These are phyloP conservation scores for Fusarium dlaminii DNA, from an alignment of 2,329 filamentous ascomycete species.

Conservation along the genomic window DNA sequence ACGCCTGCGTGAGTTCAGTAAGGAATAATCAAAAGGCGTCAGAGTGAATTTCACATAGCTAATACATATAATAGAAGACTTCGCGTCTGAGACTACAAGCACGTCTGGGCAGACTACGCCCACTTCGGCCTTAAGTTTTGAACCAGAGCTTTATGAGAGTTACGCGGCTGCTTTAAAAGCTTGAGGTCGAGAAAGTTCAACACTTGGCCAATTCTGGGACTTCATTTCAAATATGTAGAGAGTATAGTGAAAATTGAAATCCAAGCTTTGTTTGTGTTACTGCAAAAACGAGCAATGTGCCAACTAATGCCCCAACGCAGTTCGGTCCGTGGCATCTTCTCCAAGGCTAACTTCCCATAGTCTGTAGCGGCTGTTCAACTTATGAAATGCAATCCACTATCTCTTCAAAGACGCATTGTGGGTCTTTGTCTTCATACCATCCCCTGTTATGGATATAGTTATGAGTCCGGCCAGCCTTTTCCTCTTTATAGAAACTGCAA, in stretches of 20 bases:
- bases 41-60: fast-evolving
- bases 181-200: fast-evolving
- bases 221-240: fast-evolving
- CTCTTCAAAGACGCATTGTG: background rate
- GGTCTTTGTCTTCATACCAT: slow-evolving; percentile 12
- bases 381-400: background rate
- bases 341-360: slow-evolving; percentile 1
- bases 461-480: background rate
- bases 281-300: background rate
- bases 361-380: background rate
- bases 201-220: fast-evolving
- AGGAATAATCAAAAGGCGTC: fast-evolving
- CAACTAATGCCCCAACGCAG: background rate
- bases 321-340: background rate
- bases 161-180: background rate
- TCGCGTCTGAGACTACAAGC: background rate
- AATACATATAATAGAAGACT: background rate
- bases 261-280: fast-evolving
- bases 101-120: background rate
- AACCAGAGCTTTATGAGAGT: too few species aligned
- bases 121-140: background rate
- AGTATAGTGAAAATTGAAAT: background rate
- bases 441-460: slow-evolving; percentile 17
- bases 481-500: slow-evolving; percentile 11
- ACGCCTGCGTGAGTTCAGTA: background rate